Base-by-base conservation (phyloP, 768 basidiomycete species). In the Megacollybia marginata region DNA sequence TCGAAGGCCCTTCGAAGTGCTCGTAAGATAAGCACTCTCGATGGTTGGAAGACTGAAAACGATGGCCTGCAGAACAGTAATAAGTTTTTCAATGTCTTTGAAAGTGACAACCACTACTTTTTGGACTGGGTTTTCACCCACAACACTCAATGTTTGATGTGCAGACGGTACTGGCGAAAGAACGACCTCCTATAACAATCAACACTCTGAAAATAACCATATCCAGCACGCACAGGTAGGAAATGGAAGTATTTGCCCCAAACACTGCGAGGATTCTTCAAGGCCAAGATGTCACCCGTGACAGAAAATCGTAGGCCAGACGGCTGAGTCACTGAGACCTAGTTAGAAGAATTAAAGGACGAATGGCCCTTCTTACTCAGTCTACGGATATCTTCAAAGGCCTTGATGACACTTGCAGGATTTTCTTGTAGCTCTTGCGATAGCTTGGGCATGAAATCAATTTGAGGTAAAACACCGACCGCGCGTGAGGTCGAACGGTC, bases 31-130 rank as follows among this genome's bases (percentile, higher is more conserved):
- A 2, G 90, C 87, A 58, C 92, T 95, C 68, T 99, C 96, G 53
- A 97, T 95, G 4, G 92, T 92, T 1, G 93, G 86, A 50, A 98
- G 76, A 53, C 89, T 84, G 66, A 94, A 85, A 19, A 98, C 76
- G 28, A 92, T 75, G 23, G 87, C 89, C 88, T 92, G 42, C 12
- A 38, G 50, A 35, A 23, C n/a, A 57, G 43, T 56, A 9, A 42
- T 6, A 40, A 19, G 43, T 5, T 18, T 15, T 42, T 44, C 32
- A 9, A 47, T 31, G 33, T 40, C 1, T 45, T n/a, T 31, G 28
- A 43, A 42, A 31, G 35, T 34, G 23, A 28, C 23, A 28, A 16
- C 47, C 61, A n/a, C 56, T 53, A 89, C 90, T 75, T 83, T 86
- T 61, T 74, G 82, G 7, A 73, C 63, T 1, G 92, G 90, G 13